Base-by-base conservation (phyloP, 2,329 filamentous ascomycete species). In the Myriangium duriaei region DNA sequence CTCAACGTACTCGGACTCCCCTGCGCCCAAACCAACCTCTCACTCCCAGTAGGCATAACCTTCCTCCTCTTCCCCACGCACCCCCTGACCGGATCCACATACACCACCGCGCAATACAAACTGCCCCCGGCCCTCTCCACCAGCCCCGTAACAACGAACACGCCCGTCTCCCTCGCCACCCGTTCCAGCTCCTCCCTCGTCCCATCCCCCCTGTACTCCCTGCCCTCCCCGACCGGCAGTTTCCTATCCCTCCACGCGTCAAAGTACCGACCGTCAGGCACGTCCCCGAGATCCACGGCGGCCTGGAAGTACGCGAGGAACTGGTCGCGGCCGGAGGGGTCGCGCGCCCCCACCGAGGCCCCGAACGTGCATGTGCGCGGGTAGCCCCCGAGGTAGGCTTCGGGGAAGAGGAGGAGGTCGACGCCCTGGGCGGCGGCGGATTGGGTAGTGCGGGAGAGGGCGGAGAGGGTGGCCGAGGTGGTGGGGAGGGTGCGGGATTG, bases 321-420 rank as follows among this genome's bases (percentile, higher is more conserved):
- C 51, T 92, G 84, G 16, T 93, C 84, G 12, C 86, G 72, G 4
- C 86, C 87, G 34, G 68, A 64, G 2, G 70, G 64, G 0, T 71
- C 69, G 26, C 87, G 76, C 11, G 69, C 67, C 3, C 87, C 87
- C 4, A 94, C 68, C 2, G 72, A 69, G 32, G 76, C 76, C 4
- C 86, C 86, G 51, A 94, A 94, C 35, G 67, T 65, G 45, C 78
- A 79, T 12, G 80, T 85, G 9, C 87, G 79, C 12, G 88, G 88
- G 55, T 95, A 95, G 1, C 87, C 88, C 32, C 88, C 88, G 2
- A 95, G 70, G 54, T 85, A 94, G 14, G 87, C 87, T 64, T 96
- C 87, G 0, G 88, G 88, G 44, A 95, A 87, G 37, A 95, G 74
- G 17, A 95, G 68, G 34, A 95, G 68, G 55, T 91, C 64, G 11